phyloP scores from a whole-genome alignment of 129 eudicot genomes.

The Flaveria robusta region DNA sequence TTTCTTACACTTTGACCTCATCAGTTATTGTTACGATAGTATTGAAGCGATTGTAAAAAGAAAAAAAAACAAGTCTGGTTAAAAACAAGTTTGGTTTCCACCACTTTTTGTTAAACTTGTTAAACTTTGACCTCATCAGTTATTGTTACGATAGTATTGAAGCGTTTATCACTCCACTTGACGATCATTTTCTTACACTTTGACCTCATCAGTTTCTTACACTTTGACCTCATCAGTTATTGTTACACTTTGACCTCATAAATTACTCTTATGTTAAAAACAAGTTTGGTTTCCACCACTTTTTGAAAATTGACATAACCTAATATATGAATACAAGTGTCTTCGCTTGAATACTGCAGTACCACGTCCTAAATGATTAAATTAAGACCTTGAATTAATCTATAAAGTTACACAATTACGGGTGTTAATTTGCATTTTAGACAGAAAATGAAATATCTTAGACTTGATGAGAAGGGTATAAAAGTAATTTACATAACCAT shows the following conservation, averaged over 20 bases:
- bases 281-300: neutral
- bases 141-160: too few species aligned
- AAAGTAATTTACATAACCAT: neutral
- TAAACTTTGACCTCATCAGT: too few species aligned
- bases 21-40: neutral
- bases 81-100: neutral
- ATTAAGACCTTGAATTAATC: neutral
- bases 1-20: neutral
- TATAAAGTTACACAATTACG: neutral
- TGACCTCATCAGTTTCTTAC: too few species aligned
- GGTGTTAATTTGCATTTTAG: neutral
- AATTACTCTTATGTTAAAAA: too few species aligned
- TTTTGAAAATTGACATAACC: neutral
- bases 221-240: neutral
- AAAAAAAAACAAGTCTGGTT: neutral
- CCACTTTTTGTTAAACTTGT: too few species aligned
- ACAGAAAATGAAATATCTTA: slow-evolving; percentile 3
- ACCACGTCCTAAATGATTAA: too few species aligned
- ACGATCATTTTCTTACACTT: too few species aligned
- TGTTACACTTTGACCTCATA: too few species aligned
- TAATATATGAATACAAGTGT: neutral
- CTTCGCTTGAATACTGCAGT: too few species aligned
- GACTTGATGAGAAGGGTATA: neutral
- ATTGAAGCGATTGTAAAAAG: neutral
- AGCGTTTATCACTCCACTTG: too few species aligned